These are phyloP conservation scores for Lonicera japonica DNA, from an alignment of 129 eudicot species.

Conservation along the genomic window DNA sequence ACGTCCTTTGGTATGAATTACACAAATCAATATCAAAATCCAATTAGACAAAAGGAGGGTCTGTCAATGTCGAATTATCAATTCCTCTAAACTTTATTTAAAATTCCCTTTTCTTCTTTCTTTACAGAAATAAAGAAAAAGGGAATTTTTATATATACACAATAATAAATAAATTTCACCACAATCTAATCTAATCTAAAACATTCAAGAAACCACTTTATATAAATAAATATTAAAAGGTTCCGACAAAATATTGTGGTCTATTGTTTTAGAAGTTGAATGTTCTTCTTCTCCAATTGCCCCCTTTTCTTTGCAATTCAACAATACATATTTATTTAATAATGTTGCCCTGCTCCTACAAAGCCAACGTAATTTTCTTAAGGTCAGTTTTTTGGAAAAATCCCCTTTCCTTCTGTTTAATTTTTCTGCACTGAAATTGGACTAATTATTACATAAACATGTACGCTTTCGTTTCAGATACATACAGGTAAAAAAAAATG, in stretches of 20 bases:
- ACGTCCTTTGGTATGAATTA: conserved; percentile 14
- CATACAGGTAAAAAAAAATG: neutral
- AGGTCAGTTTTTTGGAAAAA: no score
- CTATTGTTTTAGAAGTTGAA: conserved; percentile 1
- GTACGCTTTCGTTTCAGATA: neutral
- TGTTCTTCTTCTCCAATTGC: conserved; percentile 9
- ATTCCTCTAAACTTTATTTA: neutral
- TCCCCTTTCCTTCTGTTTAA: no score
- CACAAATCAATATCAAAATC: conserved; percentile 4
- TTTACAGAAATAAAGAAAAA: neutral
- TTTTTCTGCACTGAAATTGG: no score
- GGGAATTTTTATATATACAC: no score
- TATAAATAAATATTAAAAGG: neutral
- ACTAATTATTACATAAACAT: no score
- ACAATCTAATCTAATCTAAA: neutral
- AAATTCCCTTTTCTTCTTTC: neutral
- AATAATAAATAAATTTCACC: neutral
- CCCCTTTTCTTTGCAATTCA: neutral
- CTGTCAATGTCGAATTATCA: neutral
- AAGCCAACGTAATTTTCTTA: no score
- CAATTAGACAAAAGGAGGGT: neutral
- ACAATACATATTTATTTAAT: no score
- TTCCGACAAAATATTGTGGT: conserved; percentile 13
- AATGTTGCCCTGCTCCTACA: no score
- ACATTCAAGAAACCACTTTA: no score